A percentile compares a stretch with the other conserved stretches of the same genome.
phyloP scores from a whole-genome alignment of 495 filamentous ascomycete genomes.

The Penicillium argentinense region DNA sequence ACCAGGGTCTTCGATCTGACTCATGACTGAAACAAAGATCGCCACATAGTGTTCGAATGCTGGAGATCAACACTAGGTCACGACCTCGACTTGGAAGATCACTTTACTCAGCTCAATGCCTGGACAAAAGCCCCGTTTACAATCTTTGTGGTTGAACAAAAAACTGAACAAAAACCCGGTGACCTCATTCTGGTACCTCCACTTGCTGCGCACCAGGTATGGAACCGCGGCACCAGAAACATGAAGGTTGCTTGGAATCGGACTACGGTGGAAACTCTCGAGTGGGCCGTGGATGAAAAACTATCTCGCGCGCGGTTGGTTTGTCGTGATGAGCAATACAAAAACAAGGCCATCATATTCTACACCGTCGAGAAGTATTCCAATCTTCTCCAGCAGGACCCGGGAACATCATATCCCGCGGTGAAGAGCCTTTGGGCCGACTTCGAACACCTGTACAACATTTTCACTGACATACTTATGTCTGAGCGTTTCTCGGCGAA shows the following conservation, averaged over 20 bases:
- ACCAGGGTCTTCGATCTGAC: constrained; percentile 91
- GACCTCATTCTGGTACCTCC: constrained; percentile 97
- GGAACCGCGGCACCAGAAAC: constrained; percentile 93
- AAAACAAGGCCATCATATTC: constrained; percentile 93
- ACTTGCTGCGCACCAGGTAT: constrained; percentile 95
- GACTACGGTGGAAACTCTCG: constrained; percentile 88
- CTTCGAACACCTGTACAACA: constrained; percentile 71
- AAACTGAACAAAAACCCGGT: constrained; percentile 80
- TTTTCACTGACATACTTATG: constrained; percentile 75
- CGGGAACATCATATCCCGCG: constrained; percentile 45
- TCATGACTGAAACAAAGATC: constrained; percentile 96
- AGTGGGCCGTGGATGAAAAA: constrained; percentile 80
- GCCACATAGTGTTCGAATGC: constrained; percentile 83
- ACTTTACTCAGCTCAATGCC: constrained; percentile 90
- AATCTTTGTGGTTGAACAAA: constrained; percentile 91
- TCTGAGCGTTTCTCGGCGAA: constrained; percentile 79
- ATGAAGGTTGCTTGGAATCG: constrained; percentile 98
- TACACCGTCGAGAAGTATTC: constrained; percentile 80
- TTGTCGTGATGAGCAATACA: constrained; percentile 98
- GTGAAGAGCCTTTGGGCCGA: constrained; percentile 69
- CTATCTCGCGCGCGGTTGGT: constrained; percentile 85
- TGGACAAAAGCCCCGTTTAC: constrained; percentile 92
- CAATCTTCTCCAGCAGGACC: constrained; percentile 52
- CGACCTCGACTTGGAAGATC: constrained; percentile 92
- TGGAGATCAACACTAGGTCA: constrained; percentile 89